Evolutionary conservation across 2,329 filamentous ascomycete genomes (phyloP), one percentile per base, ranked within the genome.

Genomic region (Parafenestella ontariensis): DNA sequence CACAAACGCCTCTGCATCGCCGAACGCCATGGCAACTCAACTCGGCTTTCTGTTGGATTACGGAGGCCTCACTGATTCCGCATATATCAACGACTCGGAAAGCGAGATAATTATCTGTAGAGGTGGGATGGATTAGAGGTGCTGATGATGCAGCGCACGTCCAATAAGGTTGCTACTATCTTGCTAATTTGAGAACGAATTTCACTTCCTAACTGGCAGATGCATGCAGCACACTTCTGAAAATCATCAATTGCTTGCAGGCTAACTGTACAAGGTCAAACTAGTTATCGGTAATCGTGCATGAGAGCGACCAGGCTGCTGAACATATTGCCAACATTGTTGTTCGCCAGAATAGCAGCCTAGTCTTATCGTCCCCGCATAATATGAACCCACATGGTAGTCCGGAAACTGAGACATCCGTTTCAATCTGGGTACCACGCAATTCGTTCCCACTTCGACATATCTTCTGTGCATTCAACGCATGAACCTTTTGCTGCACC

Each of bases 221-320:
- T 28, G 36, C 18, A 39, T 11, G n/a, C 37, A 40, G 15, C 21
- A 37, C 21, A n/a, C 17, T 23, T 15, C 6, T 11, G 15, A 29
- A 18, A 29, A n/a, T 3, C 24, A 29, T 43, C 23, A 18, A 29
- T 43, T 26, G 17, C 41, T 43, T 43, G 41, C n/a, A 43, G 15
- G 41, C 41, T 43, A n/a, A 43, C 41, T 20, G 24, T 29, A 43
- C 41, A 15, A 43, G 23, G 29, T 43, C 41, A 29, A 15, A 17
- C 41, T 29, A 15, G n/a, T 8, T 10, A n/a, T 43, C 41, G 41
- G 41, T 43, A 43, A 43, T 43, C 41, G 41, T 43, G 41, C 41
- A 43, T 43, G 21, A 43, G 23, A 26, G 37, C 11, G 37, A 40
- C 37, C 37, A 7, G 20, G 20, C 18, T 23, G 20, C 37, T 23